These are phyloP conservation scores for Phytophthora macrochlamydospora DNA, from an alignment of 352 stramenopile species.

Conservation along the genomic window DNA sequence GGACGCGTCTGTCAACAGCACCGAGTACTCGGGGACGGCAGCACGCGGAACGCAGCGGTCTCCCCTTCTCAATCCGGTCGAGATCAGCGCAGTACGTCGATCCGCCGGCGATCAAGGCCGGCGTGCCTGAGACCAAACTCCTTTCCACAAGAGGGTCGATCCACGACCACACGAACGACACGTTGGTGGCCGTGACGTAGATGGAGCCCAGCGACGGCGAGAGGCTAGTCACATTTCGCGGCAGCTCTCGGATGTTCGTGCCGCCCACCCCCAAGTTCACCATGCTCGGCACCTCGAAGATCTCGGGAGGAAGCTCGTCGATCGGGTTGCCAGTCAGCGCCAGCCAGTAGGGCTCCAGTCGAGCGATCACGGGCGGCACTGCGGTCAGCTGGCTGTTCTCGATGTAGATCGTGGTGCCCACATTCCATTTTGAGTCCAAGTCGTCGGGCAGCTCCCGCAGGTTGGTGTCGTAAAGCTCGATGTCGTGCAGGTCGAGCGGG, in stretches of 20 bases:
- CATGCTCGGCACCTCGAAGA: slow-evolving; percentile 10
- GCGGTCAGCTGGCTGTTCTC: slow-evolving; percentile 27
- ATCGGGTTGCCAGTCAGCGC: slow-evolving; percentile 27
- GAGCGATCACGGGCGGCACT: slow-evolving; percentile 17
- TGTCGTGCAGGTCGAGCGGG: slow-evolving; percentile 29
- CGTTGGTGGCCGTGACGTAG: neutral
- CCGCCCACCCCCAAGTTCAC: neutral
- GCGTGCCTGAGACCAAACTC: neutral
- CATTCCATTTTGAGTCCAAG: slow-evolving; percentile 36
- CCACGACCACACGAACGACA: neutral
- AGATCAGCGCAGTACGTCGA: neutral
- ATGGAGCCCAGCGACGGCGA: neutral
- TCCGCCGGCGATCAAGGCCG: neutral
- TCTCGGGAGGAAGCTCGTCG: slow-evolving; percentile 1
- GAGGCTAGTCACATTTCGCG: neutral
- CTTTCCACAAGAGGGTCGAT: neutral
- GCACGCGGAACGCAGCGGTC: neutral
- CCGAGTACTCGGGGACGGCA: neutral
- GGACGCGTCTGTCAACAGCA: neutral
- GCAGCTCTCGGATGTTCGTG: slow-evolving; percentile 6
- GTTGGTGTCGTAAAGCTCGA: slow-evolving; percentile 45
- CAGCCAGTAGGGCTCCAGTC: slow-evolving; percentile 12
- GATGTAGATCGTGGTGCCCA: slow-evolving; percentile 13
- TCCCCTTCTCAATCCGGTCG: neutral
- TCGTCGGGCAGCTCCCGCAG: slow-evolving; percentile 30